Conservation (phyloP, 2,329 filamentous ascomycete genomes). For the Talaromyces islandicus region DNA sequence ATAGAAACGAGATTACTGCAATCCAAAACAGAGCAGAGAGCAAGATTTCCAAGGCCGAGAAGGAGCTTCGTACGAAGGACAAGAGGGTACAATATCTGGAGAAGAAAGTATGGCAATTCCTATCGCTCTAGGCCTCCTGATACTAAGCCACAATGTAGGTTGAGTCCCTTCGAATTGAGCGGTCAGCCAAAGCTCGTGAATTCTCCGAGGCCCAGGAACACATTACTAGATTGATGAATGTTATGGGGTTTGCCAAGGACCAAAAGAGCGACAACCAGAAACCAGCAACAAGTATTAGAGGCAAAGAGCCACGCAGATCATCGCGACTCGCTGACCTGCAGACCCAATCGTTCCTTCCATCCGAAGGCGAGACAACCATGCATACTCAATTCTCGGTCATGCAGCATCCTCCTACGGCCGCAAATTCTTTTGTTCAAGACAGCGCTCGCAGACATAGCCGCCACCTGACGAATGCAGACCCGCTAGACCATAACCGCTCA, state of each 20-base stretch:
- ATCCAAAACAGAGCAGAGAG: conserved; percentile 21
- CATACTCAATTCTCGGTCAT: not conserved
- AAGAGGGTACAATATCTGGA: conserved; percentile 27
- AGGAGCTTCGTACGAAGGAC: conserved; percentile 24
- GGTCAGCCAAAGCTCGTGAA: conserved; percentile 31
- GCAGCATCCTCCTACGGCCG: not conserved
- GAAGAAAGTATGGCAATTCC: conserved; percentile 21
- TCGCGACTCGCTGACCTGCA: conserved; percentile 5
- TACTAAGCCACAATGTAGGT: conserved; percentile 16
- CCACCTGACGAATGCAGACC: not conserved
- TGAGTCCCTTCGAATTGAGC: conserved; percentile 29
- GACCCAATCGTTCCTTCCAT: conserved; percentile 4
- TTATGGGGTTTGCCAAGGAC: conserved; percentile 30
- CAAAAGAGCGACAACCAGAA: conserved; percentile 10
- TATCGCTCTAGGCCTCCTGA: not conserved
- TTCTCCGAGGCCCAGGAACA: conserved; percentile 36
- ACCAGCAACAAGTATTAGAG: not conserved
- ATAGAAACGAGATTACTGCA: conserved; percentile 20
- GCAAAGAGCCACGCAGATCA: conserved; percentile 8
- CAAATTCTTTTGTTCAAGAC: not conserved
- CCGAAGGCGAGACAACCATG: conserved; percentile 1
- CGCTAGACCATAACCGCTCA: not conserved
- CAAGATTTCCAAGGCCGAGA: conserved; percentile 18
- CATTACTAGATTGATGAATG: conserved; percentile 31
- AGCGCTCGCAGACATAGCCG: not conserved